phyloP scores from a whole-genome alignment of 352 stramenopile species.

The Globisporangium lucens region DNA sequence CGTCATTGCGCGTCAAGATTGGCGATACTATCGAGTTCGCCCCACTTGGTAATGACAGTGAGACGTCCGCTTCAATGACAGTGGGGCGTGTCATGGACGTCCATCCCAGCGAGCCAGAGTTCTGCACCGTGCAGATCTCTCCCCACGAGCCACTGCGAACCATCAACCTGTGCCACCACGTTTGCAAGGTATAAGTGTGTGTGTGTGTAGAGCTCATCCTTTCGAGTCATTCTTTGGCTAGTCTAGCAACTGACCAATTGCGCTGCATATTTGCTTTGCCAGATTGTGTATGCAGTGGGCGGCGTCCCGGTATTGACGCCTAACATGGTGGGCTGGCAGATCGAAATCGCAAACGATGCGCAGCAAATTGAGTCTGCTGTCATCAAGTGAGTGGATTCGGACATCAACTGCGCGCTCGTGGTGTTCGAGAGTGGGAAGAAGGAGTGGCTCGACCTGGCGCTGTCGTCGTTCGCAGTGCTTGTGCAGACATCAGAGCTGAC shows the following conservation, averaged over 20 bases:
- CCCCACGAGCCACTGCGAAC: constrained; percentile 36
- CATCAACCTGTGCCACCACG: constrained; percentile 25
- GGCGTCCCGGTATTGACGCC: constrained; percentile 30
- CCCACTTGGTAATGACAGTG: not conserved
- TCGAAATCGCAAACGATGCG: constrained; percentile 32
- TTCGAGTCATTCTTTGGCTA: not conserved
- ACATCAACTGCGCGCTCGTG: constrained; percentile 56
- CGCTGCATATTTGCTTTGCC: not conserved
- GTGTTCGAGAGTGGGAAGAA: constrained; percentile 41
- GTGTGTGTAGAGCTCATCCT: not conserved
- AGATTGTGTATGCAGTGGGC: constrained; percentile 44
- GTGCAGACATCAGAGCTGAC: not conserved
- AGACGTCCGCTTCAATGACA: constrained; percentile 11
- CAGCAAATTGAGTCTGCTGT: constrained; percentile 24
- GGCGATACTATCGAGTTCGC: constrained; percentile 52
- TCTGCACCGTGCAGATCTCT: constrained; percentile 41
- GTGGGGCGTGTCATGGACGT: constrained; percentile 37
- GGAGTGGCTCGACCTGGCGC: constrained; percentile 51
- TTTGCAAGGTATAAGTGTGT: constrained; percentile 33
- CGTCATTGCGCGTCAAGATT: constrained; percentile 24
- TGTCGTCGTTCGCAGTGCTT: constrained; percentile 40
- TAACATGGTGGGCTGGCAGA: constrained; percentile 41
- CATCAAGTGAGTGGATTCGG: constrained; percentile 47
- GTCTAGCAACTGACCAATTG: not conserved
- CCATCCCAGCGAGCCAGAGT: constrained; percentile 9